Percentiles rank a stretch among this genome's conserved stretches.
phyloP scores from a whole-genome alignment of 768 basidiomycete genomes.

The Pluteus cervinus region DNA sequence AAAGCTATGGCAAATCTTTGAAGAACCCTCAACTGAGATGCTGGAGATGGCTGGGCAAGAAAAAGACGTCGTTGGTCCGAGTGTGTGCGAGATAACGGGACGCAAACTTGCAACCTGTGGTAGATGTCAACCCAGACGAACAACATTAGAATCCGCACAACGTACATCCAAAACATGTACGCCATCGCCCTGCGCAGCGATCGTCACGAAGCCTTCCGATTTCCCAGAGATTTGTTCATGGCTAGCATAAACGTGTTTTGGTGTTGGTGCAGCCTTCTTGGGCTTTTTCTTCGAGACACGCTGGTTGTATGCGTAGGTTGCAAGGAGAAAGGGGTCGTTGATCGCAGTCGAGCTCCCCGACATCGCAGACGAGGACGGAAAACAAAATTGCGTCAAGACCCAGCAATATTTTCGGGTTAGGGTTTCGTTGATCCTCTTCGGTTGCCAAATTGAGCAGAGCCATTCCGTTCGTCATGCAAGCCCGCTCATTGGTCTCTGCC shows the following conservation, averaged over 20 bases:
- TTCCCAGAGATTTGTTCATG: constrained; percentile 25
- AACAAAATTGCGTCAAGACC: too few relatives aligned
- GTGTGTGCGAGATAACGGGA: constrained; percentile 60
- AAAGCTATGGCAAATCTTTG: constrained; percentile 46
- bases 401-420: constrained; percentile 8
- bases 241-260: constrained; percentile 24
- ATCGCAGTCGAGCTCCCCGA: constrained; percentile 11
- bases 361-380: not conserved
- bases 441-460: too few relatives aligned
- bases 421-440: too few relatives aligned
- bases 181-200: constrained; percentile 69
- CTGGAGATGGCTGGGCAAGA: constrained; percentile 50
- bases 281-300: not conserved
- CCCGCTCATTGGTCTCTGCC: too few relatives aligned
- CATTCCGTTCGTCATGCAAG: too few relatives aligned
- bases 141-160: constrained; percentile 9
- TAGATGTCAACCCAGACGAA: constrained; percentile 2
- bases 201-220: constrained; percentile 54
- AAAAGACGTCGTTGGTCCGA: constrained; percentile 61
- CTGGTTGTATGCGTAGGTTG: constrained; percentile 17
- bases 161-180: constrained; percentile 70
- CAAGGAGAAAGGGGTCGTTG: constrained; percentile 32
- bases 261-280: not conserved
- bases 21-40: constrained; percentile 22
- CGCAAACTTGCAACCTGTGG: constrained; percentile 61